phyloP scores from a whole-genome alignment of 495 filamentous ascomycete species.

The Penicillium cataractarum region DNA sequence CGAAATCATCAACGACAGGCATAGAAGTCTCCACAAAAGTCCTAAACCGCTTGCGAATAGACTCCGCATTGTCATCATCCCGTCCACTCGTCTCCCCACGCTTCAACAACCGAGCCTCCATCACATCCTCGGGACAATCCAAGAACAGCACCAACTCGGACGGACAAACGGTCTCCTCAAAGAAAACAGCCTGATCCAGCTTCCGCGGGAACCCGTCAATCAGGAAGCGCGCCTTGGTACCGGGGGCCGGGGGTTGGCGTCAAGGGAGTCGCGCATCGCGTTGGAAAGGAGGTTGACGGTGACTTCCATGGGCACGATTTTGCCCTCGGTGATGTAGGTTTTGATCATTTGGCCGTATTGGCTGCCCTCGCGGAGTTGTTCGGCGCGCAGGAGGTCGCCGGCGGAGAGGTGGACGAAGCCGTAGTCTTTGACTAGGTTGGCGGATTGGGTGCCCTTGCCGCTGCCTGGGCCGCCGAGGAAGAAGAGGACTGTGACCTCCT shows the following conservation, averaged over 20 bases:
- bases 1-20: constrained; percentile 90
- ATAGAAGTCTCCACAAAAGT: constrained; percentile 94
- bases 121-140: constrained; percentile 85
- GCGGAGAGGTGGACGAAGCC: constrained; percentile 91
- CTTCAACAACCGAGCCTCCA: constrained; percentile 81
- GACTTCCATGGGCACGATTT: constrained; percentile 97
- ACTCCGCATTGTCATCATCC: constrained; percentile 91
- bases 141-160: constrained; percentile 86
- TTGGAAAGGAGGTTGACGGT: constrained; percentile 93
- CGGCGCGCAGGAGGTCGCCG: constrained; percentile 89
- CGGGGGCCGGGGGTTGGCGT: constrained; percentile 23
- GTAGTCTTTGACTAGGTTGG: constrained; percentile 84
- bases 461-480: constrained; percentile 59
- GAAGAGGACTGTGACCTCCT: constrained; percentile 80
- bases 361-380: constrained; percentile 82
- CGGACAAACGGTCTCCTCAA: constrained; percentile 85
- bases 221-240: constrained; percentile 65
- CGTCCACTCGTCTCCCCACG: constrained; percentile 90
- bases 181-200: constrained; percentile 93
- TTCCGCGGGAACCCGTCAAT: constrained; percentile 96
- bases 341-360: constrained; percentile 91
- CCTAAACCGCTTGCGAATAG: constrained; percentile 92
- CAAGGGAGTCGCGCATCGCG: constrained; percentile 73
- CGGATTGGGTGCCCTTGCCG: constrained; percentile 76
- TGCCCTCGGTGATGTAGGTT: constrained; percentile 85